Evolutionary conservation across 108 stramenopile species (phyloP), one percentile per base, ranked within the genome.

Genomic region (Skeletonema potamos): DNA sequence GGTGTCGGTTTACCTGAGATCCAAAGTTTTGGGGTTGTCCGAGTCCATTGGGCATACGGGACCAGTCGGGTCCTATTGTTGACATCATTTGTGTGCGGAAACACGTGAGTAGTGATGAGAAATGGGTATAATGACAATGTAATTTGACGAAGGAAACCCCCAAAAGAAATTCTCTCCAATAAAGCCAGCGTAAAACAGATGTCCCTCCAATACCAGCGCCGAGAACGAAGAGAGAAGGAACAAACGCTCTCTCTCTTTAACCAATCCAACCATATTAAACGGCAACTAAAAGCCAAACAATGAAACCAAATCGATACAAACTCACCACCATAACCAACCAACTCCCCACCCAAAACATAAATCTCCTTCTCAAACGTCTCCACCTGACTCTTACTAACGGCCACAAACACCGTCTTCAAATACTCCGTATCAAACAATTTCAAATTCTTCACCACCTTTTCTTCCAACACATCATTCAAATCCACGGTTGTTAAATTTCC

Each of bases 341-440:
- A 58, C 58, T 94, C 88, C 34, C 41, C 61, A 7, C 89, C 96
- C 60, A 98, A 41, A 26, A 55, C 71, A 20, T 93, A 72, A 68
- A 93, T 70, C 24, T 84, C 82, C 20, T 59, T 68, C 60, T 87
- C 82, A 60, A 95, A 96, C 18, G 72, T 68, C 69, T 89, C 83
- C 76, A 90, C 85, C 32, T 70, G 43, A 7, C 61, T 26, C 73
- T 94, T 96, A 2, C 84, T 77, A 13, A 97, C 85, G 5, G 89
- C 94, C 56, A 97, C 83, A 66, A 95, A 92, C 43, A 97, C 76
- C 3, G 96, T 96, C 70, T 93, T 90, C 33, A 97, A 78, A 62
- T 96, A 95, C 39, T 96, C 94, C 30, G 93, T 86, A 73, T 97
- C 93, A 44, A 90, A 63, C 10, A 96, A 72, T 17, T 91, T 73